Evolutionary conservation across 2,329 filamentous ascomycete species (phyloP).

Genomic region (Sporothrix curviconia): DNA sequence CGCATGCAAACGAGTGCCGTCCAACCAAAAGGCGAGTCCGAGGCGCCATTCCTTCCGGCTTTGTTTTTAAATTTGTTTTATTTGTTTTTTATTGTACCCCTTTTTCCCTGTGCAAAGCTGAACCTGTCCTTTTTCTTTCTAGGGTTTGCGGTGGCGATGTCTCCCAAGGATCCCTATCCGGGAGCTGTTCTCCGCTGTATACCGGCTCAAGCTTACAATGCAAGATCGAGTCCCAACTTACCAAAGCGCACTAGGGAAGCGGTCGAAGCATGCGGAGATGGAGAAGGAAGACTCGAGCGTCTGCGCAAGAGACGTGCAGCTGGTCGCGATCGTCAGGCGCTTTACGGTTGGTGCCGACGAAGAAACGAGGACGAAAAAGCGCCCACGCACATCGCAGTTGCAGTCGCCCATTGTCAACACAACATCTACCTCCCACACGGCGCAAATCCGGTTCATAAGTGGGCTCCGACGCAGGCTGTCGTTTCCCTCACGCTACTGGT

Average conservation of each 20-base stretch:
- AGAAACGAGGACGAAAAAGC: constrained; percentile 44
- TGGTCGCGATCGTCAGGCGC: constrained; percentile 54
- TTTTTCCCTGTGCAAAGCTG: background rate
- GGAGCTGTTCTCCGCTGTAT: constrained; percentile 70
- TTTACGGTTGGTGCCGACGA: constrained; percentile 38
- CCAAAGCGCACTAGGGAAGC: constrained; percentile 73
- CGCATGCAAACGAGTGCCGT: constrained; percentile 76
- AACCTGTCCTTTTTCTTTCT: background rate
- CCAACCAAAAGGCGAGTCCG: constrained; percentile 72
- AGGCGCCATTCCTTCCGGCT: background rate
- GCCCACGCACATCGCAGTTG: constrained; percentile 41
- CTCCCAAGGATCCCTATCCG: constrained; percentile 71
- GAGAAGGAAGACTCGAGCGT: constrained; percentile 72
- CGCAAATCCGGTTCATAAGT: constrained; percentile 58
- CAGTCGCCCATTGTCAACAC: constrained; percentile 50
- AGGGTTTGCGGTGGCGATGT: constrained; percentile 85
- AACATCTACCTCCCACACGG: constrained; percentile 52
- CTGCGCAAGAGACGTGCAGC: constrained; percentile 55
- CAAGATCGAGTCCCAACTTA: constrained; percentile 85
- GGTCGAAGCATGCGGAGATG: constrained; percentile 79
- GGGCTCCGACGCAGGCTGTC: constrained; percentile 62
- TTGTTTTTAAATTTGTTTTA: background rate
- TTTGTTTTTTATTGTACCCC: too few species aligned
- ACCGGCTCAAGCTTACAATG: constrained; percentile 73
- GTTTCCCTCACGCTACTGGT: constrained; percentile 60